phyloP scores from a whole-genome alignment of 163 green algal genomes.

The Trebouxiophyceae sp. region DNA sequence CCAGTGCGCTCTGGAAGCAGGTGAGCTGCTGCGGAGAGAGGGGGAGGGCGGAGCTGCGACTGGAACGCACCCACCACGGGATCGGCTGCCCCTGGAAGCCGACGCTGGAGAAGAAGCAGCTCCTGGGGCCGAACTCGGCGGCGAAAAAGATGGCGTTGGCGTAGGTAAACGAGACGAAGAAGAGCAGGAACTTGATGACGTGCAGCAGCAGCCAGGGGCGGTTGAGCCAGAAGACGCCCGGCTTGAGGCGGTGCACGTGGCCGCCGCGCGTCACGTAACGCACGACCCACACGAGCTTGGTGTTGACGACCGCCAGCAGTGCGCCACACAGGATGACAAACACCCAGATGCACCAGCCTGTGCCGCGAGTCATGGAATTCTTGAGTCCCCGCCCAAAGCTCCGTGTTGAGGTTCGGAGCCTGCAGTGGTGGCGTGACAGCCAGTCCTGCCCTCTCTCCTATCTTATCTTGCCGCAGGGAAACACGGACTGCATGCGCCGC shows the following conservation, averaged over 20 bases:
- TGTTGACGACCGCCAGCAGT: conserved; percentile 13
- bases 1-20: too few species aligned
- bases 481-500: too few species aligned
- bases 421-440: too few species aligned
- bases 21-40: background rate
- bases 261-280: conserved; percentile 22
- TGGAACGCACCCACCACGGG: conserved; percentile 16
- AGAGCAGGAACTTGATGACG: conserved; percentile 32
- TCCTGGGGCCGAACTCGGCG: conserved; percentile 10
- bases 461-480: too few species aligned
- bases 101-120: conserved; percentile 16
- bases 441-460: too few species aligned
- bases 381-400: too few species aligned
- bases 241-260: conserved; percentile 3
- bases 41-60: background rate
- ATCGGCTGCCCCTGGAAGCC: conserved; percentile 11
- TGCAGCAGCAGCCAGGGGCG: conserved; percentile 29
- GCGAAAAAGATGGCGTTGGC: conserved; percentile 25
- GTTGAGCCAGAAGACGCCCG: conserved; percentile 27
- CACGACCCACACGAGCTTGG: conserved; percentile 20
- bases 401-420: too few species aligned
- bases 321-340: conserved; percentile 5
- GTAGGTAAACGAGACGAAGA: conserved; percentile 34
- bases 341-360: conserved; percentile 17
- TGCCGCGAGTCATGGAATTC: background rate